These are phyloP conservation scores for Alternaria conjuncta DNA, from an alignment of 2,329 filamentous ascomycete species.

Conservation along the genomic window DNA sequence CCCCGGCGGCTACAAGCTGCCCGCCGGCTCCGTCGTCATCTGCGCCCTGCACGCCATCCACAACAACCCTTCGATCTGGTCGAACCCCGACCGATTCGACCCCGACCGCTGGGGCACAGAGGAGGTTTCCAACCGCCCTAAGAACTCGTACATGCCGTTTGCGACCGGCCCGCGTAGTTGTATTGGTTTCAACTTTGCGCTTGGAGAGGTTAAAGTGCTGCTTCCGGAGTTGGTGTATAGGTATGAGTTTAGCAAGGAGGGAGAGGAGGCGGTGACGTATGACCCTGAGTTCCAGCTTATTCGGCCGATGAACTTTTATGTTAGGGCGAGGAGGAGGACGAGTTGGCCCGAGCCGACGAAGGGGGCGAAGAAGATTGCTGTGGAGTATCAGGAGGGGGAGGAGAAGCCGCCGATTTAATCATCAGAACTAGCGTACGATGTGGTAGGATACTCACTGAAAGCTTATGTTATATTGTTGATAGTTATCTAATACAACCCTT, in stretches of 20 bases:
- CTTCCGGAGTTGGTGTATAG: conserved; percentile 14
- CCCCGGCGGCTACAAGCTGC: conserved; percentile 65
- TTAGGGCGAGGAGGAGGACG: conserved; percentile 16
- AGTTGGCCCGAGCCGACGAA: conserved; percentile 7
- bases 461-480: too few species aligned
- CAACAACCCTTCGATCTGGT: conserved; percentile 63
- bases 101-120: conserved; percentile 66
- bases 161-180: conserved; percentile 16
- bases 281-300: conserved; percentile 22
- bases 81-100: conserved; percentile 64
- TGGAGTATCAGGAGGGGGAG: conserved; percentile 17
- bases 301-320: conserved; percentile 20
- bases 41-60: conserved; percentile 56
- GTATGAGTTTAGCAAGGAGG: conserved; percentile 18
- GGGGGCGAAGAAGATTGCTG: conserved; percentile 16
- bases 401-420: conserved; percentile 13
- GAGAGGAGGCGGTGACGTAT: conserved; percentile 12
- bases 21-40: conserved; percentile 61
- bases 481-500: too few species aligned
- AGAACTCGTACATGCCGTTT: conserved; percentile 21
- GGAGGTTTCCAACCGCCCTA: conserved; percentile 43
- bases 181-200: conserved; percentile 21
- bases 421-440: too few species aligned
- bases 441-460: too few species aligned
- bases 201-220: conserved; percentile 16